Percentiles rank a stretch among this genome's conserved stretches.
These are phyloP conservation scores for Chlamydomonas sp. DNA, from an alignment of 139 green algal species.

Conservation along the genomic window DNA sequence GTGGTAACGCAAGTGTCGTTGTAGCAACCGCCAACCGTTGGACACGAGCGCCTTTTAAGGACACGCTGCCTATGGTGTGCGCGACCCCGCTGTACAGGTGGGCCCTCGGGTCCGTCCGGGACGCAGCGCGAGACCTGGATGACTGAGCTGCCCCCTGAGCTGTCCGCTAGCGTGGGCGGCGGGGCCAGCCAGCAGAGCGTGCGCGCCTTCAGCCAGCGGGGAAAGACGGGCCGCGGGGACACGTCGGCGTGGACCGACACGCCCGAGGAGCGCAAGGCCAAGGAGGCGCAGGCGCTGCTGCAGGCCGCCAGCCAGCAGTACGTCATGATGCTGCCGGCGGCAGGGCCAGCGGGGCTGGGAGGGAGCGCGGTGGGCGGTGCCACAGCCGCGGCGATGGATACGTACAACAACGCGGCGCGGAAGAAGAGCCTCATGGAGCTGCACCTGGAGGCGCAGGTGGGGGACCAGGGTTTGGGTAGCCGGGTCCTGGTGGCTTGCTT, in stretches of 20 bases:
- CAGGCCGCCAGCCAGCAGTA: constrained; percentile 12
- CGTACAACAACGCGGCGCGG: constrained; percentile 51
- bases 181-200: constrained; percentile 33
- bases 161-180: neutral
- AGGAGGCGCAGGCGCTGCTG: constrained; percentile 32
- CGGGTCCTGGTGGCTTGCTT: too few relatives aligned
- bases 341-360: neutral
- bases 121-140: constrained; percentile 79
- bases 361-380: neutral
- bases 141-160: constrained; percentile 79
- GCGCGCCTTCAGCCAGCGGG: constrained; percentile 39
- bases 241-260: constrained; percentile 79
- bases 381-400: constrained; percentile 26
- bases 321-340: constrained; percentile 19
- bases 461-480: too few relatives aligned
- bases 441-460: constrained; percentile 56
- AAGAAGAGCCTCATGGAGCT: constrained; percentile 80
- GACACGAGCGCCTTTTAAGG: too few relatives aligned
- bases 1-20: too few relatives aligned
- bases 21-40: too few relatives aligned
- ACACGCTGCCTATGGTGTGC: too few relatives aligned
- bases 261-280: constrained; percentile 54
- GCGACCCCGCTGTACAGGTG: too few relatives aligned
- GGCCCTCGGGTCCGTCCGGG: neutral
- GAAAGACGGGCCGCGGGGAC: constrained; percentile 60